A percentile compares a stretch with the other conserved stretches of the same genome.
Conservation (phyloP, 345 rosid genomes). For the Rhodamnia argentea region DNA sequence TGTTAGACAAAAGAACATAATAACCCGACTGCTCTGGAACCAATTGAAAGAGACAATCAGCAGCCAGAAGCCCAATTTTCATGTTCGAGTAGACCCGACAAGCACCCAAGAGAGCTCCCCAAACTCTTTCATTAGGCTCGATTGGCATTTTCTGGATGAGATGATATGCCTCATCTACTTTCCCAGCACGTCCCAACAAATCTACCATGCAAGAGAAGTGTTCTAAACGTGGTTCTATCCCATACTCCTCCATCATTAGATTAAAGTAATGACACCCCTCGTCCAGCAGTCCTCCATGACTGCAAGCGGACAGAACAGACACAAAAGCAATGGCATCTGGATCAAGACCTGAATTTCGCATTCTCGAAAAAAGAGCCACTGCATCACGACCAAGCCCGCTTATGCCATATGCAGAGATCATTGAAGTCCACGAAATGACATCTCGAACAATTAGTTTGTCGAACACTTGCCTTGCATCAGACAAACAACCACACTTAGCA, state of each 20-base stretch:
- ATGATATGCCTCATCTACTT: conserved; percentile 32
- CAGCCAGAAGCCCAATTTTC: conserved; percentile 37
- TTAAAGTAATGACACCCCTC: conserved; percentile 45
- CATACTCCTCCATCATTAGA: conserved; percentile 21
- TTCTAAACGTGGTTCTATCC: conserved; percentile 21
- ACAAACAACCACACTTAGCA: conserved; percentile 51
- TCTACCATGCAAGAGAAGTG: conserved; percentile 63
- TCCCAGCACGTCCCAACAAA: conserved; percentile 55
- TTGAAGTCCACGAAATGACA: conserved; percentile 37
- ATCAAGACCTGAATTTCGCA: conserved; percentile 29
- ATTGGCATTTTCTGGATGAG: conserved; percentile 39
- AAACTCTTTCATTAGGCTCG: conserved; percentile 32
- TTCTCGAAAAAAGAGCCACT: conserved; percentile 27
- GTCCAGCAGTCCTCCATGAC: conserved; percentile 44
- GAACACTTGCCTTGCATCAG: conserved; percentile 30
- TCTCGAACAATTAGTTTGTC: conserved; percentile 13
- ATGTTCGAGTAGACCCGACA: conserved; percentile 41
- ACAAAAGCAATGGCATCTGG: conserved; percentile 47
- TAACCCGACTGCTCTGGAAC: conserved; percentile 48
- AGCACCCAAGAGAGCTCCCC: conserved; percentile 58
- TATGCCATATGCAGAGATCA: conserved; percentile 49
- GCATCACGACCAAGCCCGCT: conserved; percentile 37
- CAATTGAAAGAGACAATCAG: conserved; percentile 28
- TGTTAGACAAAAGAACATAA: conserved; percentile 42
- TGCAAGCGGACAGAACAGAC: conserved; percentile 51